Evolutionary conservation across 768 basidiomycete genomes (phyloP).

Genomic region (Xerocomellus dryophilus): DNA sequence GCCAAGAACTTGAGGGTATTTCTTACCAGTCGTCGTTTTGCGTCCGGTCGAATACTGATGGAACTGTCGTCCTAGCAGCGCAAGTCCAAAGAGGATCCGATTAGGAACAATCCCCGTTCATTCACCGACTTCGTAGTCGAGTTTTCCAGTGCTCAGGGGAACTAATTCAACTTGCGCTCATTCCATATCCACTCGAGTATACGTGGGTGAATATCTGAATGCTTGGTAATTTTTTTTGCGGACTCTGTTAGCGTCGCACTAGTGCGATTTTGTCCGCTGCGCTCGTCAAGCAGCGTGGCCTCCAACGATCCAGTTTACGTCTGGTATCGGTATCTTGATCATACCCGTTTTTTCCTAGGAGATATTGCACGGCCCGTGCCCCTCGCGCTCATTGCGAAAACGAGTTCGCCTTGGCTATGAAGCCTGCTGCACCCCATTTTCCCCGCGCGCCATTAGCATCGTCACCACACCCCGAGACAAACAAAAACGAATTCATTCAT

Average conservation of each 20-base stretch:
- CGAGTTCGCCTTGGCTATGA: conserved; percentile 5
- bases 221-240: background rate
- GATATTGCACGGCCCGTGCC: conserved; percentile 4
- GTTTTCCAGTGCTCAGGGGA: background rate
- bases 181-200: conserved; percentile 1
- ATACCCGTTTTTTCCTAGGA: conserved; percentile 10
- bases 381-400: conserved; percentile 15
- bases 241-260: background rate
- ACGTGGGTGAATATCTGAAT: conserved; percentile 3
- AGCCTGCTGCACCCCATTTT: conserved; percentile 7
- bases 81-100: conserved; percentile 6
- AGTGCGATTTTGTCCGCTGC: background rate
- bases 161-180: background rate
- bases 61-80: background rate
- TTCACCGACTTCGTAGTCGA: background rate
- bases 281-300: conserved; percentile 16
- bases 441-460: background rate
- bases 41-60: background rate
- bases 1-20: background rate
- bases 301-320: conserved; percentile 27
- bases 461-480: conserved; percentile 2
- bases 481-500: conserved; percentile 10
- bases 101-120: conserved; percentile 4
- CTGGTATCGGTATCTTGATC: conserved; percentile 15
- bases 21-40: conserved; percentile 6